Base-by-base conservation (phyloP, 2,329 filamentous ascomycete genomes). In the Didymella glomerata region DNA sequence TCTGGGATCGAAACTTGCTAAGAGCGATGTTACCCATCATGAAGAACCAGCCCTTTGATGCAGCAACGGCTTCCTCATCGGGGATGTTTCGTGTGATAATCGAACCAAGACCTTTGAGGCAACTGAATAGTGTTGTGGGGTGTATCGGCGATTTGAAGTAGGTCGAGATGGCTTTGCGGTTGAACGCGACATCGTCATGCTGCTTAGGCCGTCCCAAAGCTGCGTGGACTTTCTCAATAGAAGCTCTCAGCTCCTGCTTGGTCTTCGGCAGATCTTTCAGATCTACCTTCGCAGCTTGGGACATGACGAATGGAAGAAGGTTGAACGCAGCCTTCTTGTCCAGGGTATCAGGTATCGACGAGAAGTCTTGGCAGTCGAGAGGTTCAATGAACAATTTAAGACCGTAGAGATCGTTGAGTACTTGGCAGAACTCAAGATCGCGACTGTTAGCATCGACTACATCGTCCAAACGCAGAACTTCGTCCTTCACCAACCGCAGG, bases 241-340 rank as follows among this genome's bases (percentile, higher is more conserved):
- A 92, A 16, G 84, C 87, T 74, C 94, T 96, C 53, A 99, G 82
- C 55, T 98, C 92, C 18, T 93, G 95, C 75, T 96, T 98, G 16
- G 93, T 95, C 75, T 96, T 98, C 16, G 93, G 86, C 18, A 98
- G 80, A 65, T 98, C 95, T 70, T 94, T 96, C 80, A 96, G 90
- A 22, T 91, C 89, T 82, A 97, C 89, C 61, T 90, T 88, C 48
- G 89, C 89, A 2, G 92, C 92, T 57, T 97, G 87, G 34, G 86
- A 82, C 71, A 96, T 89, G 36, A 98, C 86, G 70, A 93, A 91
- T 62, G 96, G 91, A 11, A 97, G 87, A 47, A 97, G 84, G 63
- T 90, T 88, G 69, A 93, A 84, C 0, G 93, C 93, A 57, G 92
- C 92, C 36, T 87, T 85, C 67, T 89, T 89, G 73, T 97, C 93